Evolutionary conservation across 345 rosid genomes (phyloP).

Genomic region (Eucalyptus lansdowneana): DNA sequence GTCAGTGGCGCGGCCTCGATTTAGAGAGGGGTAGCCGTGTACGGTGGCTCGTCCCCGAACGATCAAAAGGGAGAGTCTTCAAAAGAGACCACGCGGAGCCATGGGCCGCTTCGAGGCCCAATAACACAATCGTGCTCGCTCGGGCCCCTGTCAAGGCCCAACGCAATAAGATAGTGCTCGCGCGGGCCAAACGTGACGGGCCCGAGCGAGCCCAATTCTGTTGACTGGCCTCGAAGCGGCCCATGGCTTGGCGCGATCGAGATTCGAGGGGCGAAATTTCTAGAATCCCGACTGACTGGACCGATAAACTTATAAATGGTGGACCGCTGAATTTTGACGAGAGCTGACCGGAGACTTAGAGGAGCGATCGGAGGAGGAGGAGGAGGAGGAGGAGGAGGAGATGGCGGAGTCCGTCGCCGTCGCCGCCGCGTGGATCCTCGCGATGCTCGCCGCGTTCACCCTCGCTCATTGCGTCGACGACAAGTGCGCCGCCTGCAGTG

Average conservation of each 20-base stretch:
- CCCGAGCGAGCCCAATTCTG: no score
- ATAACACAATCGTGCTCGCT: neutral
- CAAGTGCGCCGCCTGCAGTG: constrained; percentile 80
- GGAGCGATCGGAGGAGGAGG: neutral
- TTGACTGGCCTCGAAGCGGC: neutral
- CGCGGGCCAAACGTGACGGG: neutral
- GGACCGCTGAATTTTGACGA: neutral
- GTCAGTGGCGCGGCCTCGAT: neutral
- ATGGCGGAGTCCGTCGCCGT: constrained; percentile 9
- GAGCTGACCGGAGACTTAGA: neutral
- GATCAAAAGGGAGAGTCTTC: neutral
- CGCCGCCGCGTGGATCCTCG: constrained; percentile 5
- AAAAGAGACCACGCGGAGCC: neutral
- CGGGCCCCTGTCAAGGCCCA: neutral
- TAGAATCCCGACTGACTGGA: neutral
- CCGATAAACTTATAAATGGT: neutral
- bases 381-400: neutral
- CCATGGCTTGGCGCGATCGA: neutral
- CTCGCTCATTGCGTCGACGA: constrained; percentile 37
- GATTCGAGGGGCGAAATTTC: neutral
- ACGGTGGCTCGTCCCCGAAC: neutral
- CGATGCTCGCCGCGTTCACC: constrained; percentile 13
- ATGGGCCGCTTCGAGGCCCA: neutral
- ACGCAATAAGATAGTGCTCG: no score
- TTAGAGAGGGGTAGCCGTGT: neutral